phyloP scores from a whole-genome alignment of 164 flowering plant genomes.

The Macadamia integrifolia region DNA sequence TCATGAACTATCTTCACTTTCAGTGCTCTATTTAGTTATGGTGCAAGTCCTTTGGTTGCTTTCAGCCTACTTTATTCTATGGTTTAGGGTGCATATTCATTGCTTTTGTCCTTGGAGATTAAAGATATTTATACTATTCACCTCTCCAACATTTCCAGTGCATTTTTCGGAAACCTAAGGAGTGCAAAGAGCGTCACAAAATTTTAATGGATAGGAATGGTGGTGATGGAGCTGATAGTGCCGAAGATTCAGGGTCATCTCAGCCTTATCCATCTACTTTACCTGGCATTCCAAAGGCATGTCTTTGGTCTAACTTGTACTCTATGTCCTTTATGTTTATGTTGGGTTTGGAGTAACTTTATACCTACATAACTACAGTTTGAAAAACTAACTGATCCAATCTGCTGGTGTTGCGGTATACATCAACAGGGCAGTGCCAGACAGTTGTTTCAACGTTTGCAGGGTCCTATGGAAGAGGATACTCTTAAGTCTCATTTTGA shows the following conservation, averaged over 20 bases:
- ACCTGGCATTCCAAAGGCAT: conserved; percentile 97
- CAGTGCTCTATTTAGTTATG: too few species aligned
- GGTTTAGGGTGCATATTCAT: too few species aligned
- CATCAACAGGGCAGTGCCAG: conserved; percentile 84
- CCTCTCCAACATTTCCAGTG: conserved; percentile 39
- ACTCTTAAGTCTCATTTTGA: conserved; percentile 71
- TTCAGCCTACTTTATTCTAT: too few species aligned
- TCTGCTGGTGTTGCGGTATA: conserved; percentile 10
- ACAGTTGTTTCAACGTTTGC: conserved; percentile 81
- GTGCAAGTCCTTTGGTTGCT: too few species aligned
- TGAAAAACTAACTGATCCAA: neutral
- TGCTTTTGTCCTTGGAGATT: neutral
- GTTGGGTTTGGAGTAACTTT: neutral
- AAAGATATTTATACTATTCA: conserved; percentile 1
- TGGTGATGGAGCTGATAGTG: conserved; percentile 95
- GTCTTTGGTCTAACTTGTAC: conserved; percentile 5
- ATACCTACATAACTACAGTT: too few species aligned
- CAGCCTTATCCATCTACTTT: conserved; percentile 87
- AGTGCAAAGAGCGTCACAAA: conserved; percentile 92
- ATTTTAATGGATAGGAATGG: conserved; percentile 68
- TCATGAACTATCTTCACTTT: too few species aligned
- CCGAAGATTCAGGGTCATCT: conserved; percentile 95
- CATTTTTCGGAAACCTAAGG: conserved; percentile 77
- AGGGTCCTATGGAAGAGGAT: conserved; percentile 76
- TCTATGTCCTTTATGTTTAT: neutral